A percentile compares a stretch with the other conserved stretches of the same genome.
These are phyloP conservation scores for Solanum clarkiae DNA, from an alignment of 257 asterid genomes.

Conservation along the genomic window DNA sequence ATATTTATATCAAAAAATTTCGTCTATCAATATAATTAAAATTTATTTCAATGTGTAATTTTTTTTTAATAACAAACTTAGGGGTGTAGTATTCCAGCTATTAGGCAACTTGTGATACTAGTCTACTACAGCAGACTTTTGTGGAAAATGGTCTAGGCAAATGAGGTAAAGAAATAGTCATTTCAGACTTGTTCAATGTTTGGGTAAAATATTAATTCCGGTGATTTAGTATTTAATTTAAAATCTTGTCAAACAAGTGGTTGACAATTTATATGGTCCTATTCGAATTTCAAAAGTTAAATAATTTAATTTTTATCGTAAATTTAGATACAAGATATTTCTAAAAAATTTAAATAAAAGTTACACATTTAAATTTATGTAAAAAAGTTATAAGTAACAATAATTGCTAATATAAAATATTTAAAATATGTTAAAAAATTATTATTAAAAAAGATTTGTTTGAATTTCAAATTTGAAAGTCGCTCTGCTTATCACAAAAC, in stretches of 20 bases:
- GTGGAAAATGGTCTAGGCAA: not conserved
- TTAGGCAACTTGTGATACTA: not conserved
- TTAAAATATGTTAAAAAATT: too few relatives aligned
- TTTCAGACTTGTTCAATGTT: not conserved
- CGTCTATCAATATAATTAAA: too few relatives aligned
- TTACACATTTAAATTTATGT: too few relatives aligned
- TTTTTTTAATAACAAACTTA: not conserved
- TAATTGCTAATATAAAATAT: too few relatives aligned
- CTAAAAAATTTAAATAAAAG: too few relatives aligned
- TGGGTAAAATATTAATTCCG: not conserved
- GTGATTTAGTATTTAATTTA: not conserved
- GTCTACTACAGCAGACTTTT: not conserved
- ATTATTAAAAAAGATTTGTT: too few relatives aligned
- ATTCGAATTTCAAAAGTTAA: too few relatives aligned
- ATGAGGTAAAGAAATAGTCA: not conserved
- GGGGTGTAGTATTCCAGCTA: not conserved
- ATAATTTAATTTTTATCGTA: rapidly evolving
- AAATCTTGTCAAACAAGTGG: not conserved
- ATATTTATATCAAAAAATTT: too few relatives aligned
- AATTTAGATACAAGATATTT: too few relatives aligned
- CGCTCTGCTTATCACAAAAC: not conserved
- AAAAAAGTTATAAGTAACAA: too few relatives aligned
- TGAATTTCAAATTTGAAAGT: too few relatives aligned
- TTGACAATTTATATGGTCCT: not conserved
- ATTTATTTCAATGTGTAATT: too few relatives aligned